Conservation (phyloP, 768 basidiomycete species). For the Collybia sp. region DNA sequence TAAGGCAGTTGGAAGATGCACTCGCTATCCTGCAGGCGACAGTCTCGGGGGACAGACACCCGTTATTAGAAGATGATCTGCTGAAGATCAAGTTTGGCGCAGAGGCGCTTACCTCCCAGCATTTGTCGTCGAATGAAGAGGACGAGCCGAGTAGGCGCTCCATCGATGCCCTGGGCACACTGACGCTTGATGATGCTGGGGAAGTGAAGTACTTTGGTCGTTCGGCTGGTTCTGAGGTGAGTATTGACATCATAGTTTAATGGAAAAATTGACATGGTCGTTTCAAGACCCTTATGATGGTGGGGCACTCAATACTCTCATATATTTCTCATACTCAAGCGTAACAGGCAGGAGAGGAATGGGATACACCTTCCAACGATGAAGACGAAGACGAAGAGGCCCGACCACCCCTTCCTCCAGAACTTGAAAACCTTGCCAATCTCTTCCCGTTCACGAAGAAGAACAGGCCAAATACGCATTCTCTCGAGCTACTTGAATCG, state of each 20-base stretch:
- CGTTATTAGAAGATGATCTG: constrained; percentile 50
- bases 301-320: constrained; percentile 11
- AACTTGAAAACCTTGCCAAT: constrained; percentile 31
- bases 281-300: constrained; percentile 37
- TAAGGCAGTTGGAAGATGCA: constrained; percentile 66
- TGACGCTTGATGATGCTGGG: constrained; percentile 57
- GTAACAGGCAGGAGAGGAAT: constrained; percentile 28
- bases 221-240: constrained; percentile 59
- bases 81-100: constrained; percentile 54
- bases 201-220: constrained; percentile 62
- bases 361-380: constrained; percentile 18
- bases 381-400: constrained; percentile 17
- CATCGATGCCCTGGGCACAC: constrained; percentile 58
- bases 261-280: background rate
- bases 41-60: constrained; percentile 53
- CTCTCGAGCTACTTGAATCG: constrained; percentile 30
- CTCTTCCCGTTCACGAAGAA: constrained; percentile 36
- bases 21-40: constrained; percentile 57
- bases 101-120: constrained; percentile 35
- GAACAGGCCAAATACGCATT: constrained; percentile 19
- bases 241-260: constrained; percentile 4
- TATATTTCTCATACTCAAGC: background rate
- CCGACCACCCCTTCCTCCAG: constrained; percentile 16
- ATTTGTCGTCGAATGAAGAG: constrained; percentile 14
- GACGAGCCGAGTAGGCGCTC: constrained; percentile 28